Evolutionary conservation across 106 monocot genomes (phyloP), one percentile per base, ranked within the genome.

Genomic region (Acorus calamus): DNA sequence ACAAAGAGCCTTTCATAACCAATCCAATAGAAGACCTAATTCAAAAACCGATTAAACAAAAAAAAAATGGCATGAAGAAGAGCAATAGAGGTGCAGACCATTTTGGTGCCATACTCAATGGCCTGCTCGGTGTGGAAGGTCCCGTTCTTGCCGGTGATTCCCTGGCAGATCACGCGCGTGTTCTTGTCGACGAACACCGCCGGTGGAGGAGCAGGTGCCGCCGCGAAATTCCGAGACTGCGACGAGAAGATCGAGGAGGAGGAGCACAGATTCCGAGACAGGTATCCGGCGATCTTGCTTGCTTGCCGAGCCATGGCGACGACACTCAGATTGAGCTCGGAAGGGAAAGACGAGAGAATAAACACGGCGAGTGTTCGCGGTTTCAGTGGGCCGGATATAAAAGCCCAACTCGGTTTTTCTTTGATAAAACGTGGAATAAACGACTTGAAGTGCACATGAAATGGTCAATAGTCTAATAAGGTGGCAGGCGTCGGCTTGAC

Each of bases 121-220:
- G 96, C 92, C 77, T 96, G 96, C 72, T 96, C 96, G 44, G 96
- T 96, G 87, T 96, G 96, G 71, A 96, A 96, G 46, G 90, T 90
- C 46, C 96, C 96, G 72, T 87, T 96, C 85, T 96, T 96, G 2
- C 96, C 96, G 49, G 96, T 96, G 80, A 96, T 91, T 44, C 96
- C 96, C 70, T 96, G 96, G 72, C 96, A 96, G 63, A 96, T 91
- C 51, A 96, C 91, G 46, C 90, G 82, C 13, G 96, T 96, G 73
- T 83, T 96, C 84, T 96, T 87, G 76, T 96, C 96, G 4, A 91
- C 79, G 64, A 96, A 96, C 7, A 96, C 96, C 14, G 85, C 80
- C 13, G 96, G 85, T n/a, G 86, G 69, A n/a, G 93, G 79, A 7
- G 75, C 61, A 2, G 80, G 45, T 44, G 88, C 70, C 3, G 82